Evolutionary conservation across 495 filamentous ascomycete genomes (phyloP).

Genomic region (Neurospora discreta): DNA sequence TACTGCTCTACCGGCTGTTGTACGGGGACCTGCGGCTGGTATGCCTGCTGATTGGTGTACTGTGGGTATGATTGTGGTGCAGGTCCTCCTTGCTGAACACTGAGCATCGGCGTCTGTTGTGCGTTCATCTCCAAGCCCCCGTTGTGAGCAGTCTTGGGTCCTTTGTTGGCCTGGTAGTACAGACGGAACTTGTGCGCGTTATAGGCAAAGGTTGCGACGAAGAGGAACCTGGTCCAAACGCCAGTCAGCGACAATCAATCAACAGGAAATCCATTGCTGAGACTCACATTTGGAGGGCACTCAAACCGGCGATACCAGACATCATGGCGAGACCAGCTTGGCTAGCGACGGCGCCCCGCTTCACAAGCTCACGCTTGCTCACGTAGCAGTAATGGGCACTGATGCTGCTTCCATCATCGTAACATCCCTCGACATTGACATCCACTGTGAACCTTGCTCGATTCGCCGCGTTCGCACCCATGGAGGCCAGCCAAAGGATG

Average conservation of each 20-base stretch:
- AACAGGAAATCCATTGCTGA: neutral
- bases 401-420: constrained; percentile 26
- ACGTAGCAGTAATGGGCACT: constrained; percentile 26
- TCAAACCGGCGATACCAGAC: constrained; percentile 31
- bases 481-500: constrained; percentile 36
- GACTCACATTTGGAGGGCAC: constrained; percentile 27
- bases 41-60: constrained; percentile 12
- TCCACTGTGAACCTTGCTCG: constrained; percentile 24
- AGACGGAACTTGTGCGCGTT: constrained; percentile 32
- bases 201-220: constrained; percentile 32
- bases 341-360: constrained; percentile 20
- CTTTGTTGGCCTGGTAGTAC: constrained; percentile 17
- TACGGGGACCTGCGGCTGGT: constrained; percentile 1
- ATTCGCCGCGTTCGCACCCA: constrained; percentile 31
- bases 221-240: constrained; percentile 24
- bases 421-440: constrained; percentile 24
- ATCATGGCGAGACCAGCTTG: constrained; percentile 19
- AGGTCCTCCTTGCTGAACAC: constrained; percentile 9
- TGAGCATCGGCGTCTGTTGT: constrained; percentile 18
- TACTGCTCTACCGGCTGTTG: constrained; percentile 6
- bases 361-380: constrained; percentile 12
- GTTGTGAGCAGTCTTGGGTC: constrained; percentile 12
- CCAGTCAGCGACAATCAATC: neutral
- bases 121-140: constrained; percentile 26
- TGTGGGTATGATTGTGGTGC: constrained; percentile 13